Evolutionary conservation across 106 monocot species (phyloP), one percentile per base, ranked within the genome.

Genomic region (Xerophyta viscosa): DNA sequence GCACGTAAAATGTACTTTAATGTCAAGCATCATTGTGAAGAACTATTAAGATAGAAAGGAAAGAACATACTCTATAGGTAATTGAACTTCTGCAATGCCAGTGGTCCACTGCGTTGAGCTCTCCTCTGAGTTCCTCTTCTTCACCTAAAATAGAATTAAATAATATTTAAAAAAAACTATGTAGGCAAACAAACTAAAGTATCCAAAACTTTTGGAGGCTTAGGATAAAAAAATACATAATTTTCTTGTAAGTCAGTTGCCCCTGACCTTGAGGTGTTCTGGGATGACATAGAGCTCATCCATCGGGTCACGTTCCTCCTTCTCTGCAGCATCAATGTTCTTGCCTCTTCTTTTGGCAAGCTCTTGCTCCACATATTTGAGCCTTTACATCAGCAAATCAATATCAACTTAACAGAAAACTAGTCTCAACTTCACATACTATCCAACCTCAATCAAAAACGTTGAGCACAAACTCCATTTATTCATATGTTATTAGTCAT

Each of bases 21-120:
- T n/a, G n/a, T n/a, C n/a, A n/a, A n/a, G n/a, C n/a, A n/a, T n/a
- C n/a, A 3, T 17, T 14, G 24, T 0, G 1, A 46, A 15, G 17
- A 7, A 18, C 6, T 54, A 15, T 14, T 29, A 13, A 23, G 6
- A 14, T 47, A 41, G 15, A 25, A 46, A 19, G 11, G 10, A 29
- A 48, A 47, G 1, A 26, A 46, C 79, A 30, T 41, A 96, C 96
- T 89, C 96, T 22, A 96, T 88, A 0, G 96, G 96, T 4, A 96
- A 88, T 39, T 96, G 88, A 62, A 96, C 65, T 61, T 96, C 96
- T 4, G 96, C 96, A 56, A 98, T 98, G 18, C 96, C 96, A 12
- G 96, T 98, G 5, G 96, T 98, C 96, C 96, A 98, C 51, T 98
- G 96, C 3, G 89, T 89, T 7, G 85, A 98, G 53, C 85, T 98